These are phyloP conservation scores for Candida maris DNA, from an alignment of 805 yeast species.

Conservation along the genomic window DNA sequence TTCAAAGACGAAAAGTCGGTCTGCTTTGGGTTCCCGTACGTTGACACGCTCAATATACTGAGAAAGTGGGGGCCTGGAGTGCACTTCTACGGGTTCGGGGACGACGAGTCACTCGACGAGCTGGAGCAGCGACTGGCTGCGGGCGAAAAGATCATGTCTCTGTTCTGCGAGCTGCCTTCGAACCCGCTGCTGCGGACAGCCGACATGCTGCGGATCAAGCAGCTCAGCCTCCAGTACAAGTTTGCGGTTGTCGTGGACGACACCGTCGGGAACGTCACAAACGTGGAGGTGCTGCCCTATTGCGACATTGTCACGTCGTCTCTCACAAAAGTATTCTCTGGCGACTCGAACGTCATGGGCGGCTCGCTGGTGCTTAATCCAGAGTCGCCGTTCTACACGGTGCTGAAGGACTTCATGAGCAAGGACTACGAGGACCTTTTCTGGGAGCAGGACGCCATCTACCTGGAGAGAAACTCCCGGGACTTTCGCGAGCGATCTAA, in stretches of 20 bases:
- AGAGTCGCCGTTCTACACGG: constrained; percentile 44
- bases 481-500: constrained; percentile 69
- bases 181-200: constrained; percentile 91
- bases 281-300: constrained; percentile 73
- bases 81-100: constrained; percentile 81
- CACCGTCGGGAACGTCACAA: constrained; percentile 87
- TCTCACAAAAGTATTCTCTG: constrained; percentile 87
- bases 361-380: constrained; percentile 85
- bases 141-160: constrained; percentile 67
- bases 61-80: constrained; percentile 91
- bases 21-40: constrained; percentile 95
- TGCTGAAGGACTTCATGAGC: constrained; percentile 48
- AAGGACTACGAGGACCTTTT: constrained; percentile 65
- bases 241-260: constrained; percentile 90
- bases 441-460: constrained; percentile 94
- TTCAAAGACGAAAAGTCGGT: constrained; percentile 57
- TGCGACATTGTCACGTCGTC: constrained; percentile 88
- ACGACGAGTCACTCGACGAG: constrained; percentile 60
- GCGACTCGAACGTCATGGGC: constrained; percentile 94
- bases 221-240: constrained; percentile 61
- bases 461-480: constrained; percentile 87
- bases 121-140: constrained; percentile 57
- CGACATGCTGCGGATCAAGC: constrained; percentile 59
- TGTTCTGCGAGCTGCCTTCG: constrained; percentile 92
- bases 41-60: constrained; percentile 83